phyloP scores from a whole-genome alignment of 805 yeast genomes.

The Wickerhamiella nectarea region DNA sequence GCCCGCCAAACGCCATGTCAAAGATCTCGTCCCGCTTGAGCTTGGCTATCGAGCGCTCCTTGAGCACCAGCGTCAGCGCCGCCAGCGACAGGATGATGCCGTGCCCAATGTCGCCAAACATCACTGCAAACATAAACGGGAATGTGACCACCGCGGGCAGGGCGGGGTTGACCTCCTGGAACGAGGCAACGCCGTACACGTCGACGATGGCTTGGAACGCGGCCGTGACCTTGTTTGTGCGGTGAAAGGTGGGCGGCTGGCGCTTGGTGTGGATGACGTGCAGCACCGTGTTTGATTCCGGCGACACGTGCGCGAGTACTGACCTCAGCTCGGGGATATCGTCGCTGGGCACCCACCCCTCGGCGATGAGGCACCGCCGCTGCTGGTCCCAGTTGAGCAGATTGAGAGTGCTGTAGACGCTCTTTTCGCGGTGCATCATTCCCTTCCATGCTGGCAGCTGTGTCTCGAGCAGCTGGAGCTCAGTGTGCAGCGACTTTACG shows the following conservation, averaged over 20 bases:
- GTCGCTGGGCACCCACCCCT: constrained; percentile 87
- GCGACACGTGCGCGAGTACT: constrained; percentile 44
- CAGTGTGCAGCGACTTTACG: constrained; percentile 54
- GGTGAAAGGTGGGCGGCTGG: constrained; percentile 88
- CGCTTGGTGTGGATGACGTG: constrained; percentile 57
- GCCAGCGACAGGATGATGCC: constrained; percentile 70
- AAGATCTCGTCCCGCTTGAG: constrained; percentile 80
- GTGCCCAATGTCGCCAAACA: constrained; percentile 98
- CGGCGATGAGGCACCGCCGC: constrained; percentile 78
- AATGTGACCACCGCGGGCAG: constrained; percentile 87
- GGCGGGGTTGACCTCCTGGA: constrained; percentile 93
- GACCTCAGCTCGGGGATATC: constrained; percentile 48
- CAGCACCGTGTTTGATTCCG: constrained; percentile 32
- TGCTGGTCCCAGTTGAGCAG: constrained; percentile 67
- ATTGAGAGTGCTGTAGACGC: constrained; percentile 65
- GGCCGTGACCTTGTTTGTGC: constrained; percentile 78
- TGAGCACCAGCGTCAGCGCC: constrained; percentile 53
- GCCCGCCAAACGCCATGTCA: constrained; percentile 90
- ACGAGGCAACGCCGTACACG: constrained; percentile 87
- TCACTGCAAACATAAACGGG: constrained; percentile 96
- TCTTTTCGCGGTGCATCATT: constrained; percentile 60
- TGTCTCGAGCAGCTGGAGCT: constrained; percentile 60
- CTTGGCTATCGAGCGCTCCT: constrained; percentile 52
- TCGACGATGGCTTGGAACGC: constrained; percentile 92
- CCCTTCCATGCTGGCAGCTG: constrained; percentile 65